Evolutionary conservation across 2,329 filamentous ascomycete genomes (phyloP), one percentile per base, ranked within the genome.

Genomic region (Ophiosphaerella korrae): DNA sequence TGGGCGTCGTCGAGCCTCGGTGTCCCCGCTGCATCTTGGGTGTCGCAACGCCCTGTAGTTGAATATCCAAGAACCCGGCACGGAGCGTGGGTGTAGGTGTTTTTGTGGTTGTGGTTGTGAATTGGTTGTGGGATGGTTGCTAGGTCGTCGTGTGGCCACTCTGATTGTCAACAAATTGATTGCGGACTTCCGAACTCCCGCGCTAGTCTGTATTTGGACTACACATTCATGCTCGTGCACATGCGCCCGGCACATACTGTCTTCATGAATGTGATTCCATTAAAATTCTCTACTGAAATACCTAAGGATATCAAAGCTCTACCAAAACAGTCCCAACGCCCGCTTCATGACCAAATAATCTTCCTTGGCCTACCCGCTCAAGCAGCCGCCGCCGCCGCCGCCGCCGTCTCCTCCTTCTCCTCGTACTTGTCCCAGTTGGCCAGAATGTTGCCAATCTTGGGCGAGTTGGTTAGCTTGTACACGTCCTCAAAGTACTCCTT

Each of bases 401-500:
- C 61, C 43, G 65, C 64, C 8, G 54, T 40, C 48, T 63, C 62
- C 36, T 74, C 68, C 58, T 52, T 62, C 53, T 73, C 73, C 66
- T 79, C 77, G 56, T 81, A 81, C 70, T 78, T 80, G 49, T 80
- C 78, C 79, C 79, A 82, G 80, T 97, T 96, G 62, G 91, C 90
- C 73, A 97, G 75, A 56, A 92, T 88, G 51, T 88, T 84, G 37
- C 86, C 88, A 70, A 92, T 92, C 76, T 88, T 80, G 38, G 85
- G 85, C 16, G 81, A 84, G 78, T 95, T 97, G 47, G 94, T 99
- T 73, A 99, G 78, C 67, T 86, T 86, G 80, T 97, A 97, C 43
- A 99, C 95, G 71, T 97, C 94, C 83, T 99, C 93, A 77, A 99
- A 99, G 80, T 99, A 99, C 80, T 97, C 94, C 83, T 92, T 96